phyloP scores from a whole-genome alignment of 2,329 filamentous ascomycete species.

The Ceratocystis colombiana region DNA sequence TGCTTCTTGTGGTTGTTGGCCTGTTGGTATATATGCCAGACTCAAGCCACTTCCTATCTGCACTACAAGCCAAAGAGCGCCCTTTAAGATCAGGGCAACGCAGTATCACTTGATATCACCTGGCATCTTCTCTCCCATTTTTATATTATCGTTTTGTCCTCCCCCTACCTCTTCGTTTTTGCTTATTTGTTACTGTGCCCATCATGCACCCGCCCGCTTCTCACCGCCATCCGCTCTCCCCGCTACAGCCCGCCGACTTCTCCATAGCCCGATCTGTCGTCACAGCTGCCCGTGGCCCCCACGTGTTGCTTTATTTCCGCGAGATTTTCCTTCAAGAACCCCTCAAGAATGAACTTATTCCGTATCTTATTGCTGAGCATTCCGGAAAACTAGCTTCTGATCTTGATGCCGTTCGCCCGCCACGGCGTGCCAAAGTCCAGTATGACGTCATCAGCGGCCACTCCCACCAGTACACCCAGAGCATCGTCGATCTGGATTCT shows the following conservation, averaged over 20 bases:
- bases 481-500: constrained; percentile 35
- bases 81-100: no score
- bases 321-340: constrained; percentile 55
- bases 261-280: constrained; percentile 39
- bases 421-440: constrained; percentile 40
- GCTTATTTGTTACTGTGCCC: neutral
- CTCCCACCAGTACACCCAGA: constrained; percentile 32
- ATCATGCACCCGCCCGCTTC: neutral
- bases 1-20: no score
- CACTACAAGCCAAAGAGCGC: no score
- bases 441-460: constrained; percentile 36
- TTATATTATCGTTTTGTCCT: neutral
- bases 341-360: constrained; percentile 46
- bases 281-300: constrained; percentile 14
- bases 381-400: constrained; percentile 38
- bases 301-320: constrained; percentile 40
- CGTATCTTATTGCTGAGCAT: constrained; percentile 51
- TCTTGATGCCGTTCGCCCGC: constrained; percentile 30
- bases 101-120: no score
- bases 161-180: neutral
- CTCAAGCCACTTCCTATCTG: no score
- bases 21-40: no score
- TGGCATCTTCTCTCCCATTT: neutral
- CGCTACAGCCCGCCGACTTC: constrained; percentile 43
- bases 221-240: constrained; percentile 38